Base-by-base conservation (phyloP, 371 early-diverging fungal genomes). In the Haplosporangium sp. region DNA sequence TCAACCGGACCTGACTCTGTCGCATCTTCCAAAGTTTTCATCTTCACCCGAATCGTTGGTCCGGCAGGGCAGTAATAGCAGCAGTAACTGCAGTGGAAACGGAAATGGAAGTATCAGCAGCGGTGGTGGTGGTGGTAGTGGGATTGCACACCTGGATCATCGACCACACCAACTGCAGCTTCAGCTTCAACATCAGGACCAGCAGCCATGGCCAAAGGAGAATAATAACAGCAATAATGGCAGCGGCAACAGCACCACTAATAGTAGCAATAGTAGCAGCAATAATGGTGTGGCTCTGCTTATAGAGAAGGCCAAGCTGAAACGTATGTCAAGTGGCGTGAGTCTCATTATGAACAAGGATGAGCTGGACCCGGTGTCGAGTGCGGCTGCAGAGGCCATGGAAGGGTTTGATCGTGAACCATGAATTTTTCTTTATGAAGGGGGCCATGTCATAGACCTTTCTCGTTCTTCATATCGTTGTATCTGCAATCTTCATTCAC, bases 211-310 rank as follows among this genome's bases (percentile, higher is more conserved):
- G n/a, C n/a, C n/a, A n/a, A n/a, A n/a, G n/a, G n/a, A n/a, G n/a
- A n/a, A n/a, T n/a, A 62, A 23, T 55, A 52, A 40, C 52, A 53
- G 38, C 60, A 37, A 59, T 50, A 58, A 58, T 51, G 18, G 45
- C 51, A 60, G 16, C 64, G 8, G 38, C 57, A 46, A 21, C 57
- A 38, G 4, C 58, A 29, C 18, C 46, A 41, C 10, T 6, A 41
- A 20, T 45, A 41, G 10, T 14, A 21, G 38, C 51, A 13, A 61
- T 18, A 9, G 6, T 0, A 16, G 21, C 50, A 10, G 21, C 40
- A 13, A n/a, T 14, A 41, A 61, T 5, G 62, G 18, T 1, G 52
- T 41, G 23, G 23, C 11, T n/a, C 16, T 52, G 13, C 40, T 18
- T 46, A 40, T 18, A 54, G 45, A n/a, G 18, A 48, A 48, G 48